Evolutionary conservation across 1,284 basidiomycete species (phyloP), one percentile per base, ranked within the genome.

Genomic region (Rhodotorula sp.): DNA sequence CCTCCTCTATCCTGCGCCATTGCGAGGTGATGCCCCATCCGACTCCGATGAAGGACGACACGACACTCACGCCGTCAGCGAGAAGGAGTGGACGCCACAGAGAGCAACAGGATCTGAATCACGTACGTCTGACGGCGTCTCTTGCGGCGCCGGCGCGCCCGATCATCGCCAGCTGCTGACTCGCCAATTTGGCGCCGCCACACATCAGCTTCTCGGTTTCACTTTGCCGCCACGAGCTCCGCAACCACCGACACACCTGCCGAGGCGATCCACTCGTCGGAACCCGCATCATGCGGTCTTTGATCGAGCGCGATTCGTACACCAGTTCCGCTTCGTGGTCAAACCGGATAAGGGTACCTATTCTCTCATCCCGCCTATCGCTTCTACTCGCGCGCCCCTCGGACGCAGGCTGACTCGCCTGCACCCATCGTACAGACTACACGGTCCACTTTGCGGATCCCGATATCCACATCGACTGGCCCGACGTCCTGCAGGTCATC

Each of bases 401-500:
- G 45, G 16, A 8, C 16, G 18, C 31, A n/a, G 23, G 38, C 47
- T 38, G 43, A 34, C n/a, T 43, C 18, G 48, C 7, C 26, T 23
- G 2, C 52, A 28, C 38, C 38, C 38, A 43, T 43, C 38, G 38
- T 12, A 92, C 92, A 55, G 92, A 93, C 78, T 97, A 95, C 80
- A 94, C 93, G 18, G 93, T 92, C 4, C 93, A 97, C 82, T 93
- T 97, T 80, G 92, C 92, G 61, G 94, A 97, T 81, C 93, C 76
- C 43, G 78, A 79, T 64, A 74, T 78, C 21, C 76, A 77, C 82
- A 91, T 97, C 81, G 90, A 94, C 83, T 97, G 93, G 93, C 87
- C 90, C n/a, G 92, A 98, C 81, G 92, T 99, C 76, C 85, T 97
- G 14, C 95, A 98, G 81, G 89, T 99, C 71, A 88, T 99, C 78